A percentile compares a stretch with the other conserved stretches of the same genome.
phyloP scores from a whole-genome alignment of 106 monocot genomes.

The Dactylorhiza incarnata region DNA sequence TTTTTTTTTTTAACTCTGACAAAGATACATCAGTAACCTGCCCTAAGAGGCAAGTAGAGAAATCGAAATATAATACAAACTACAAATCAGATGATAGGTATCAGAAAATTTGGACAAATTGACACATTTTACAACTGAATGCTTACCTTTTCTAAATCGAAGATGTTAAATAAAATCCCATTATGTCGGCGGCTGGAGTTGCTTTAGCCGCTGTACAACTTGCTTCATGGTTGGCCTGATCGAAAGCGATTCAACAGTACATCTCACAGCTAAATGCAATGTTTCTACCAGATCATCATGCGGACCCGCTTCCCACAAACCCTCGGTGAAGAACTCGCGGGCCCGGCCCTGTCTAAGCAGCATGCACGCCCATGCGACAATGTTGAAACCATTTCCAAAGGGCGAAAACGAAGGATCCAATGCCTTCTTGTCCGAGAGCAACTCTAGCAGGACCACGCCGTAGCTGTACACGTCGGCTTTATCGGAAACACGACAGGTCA shows the following conservation, averaged over 20 bases:
- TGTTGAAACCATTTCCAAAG: constrained; percentile 29
- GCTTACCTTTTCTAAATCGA: constrained; percentile 21
- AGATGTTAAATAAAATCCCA: constrained; percentile 11
- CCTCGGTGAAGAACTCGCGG: constrained; percentile 52
- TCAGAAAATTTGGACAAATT: constrained; percentile 21
- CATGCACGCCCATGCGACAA: constrained; percentile 41
- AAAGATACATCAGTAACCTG: constrained; percentile 2
- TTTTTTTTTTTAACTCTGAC: constrained; percentile 1
- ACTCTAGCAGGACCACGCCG: constrained; percentile 22
- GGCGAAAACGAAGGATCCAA: constrained; percentile 29
- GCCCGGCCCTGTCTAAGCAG: constrained; percentile 42
- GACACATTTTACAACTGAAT: constrained; percentile 17
- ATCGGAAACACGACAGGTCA: constrained; percentile 28
- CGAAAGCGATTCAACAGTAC: constrained; percentile 58
- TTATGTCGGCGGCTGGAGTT: constrained; percentile 43
- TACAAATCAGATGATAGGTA: constrained; percentile 20
- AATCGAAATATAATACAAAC: constrained; percentile 7
- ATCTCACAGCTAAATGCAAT: constrained; percentile 47
- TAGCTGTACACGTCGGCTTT: constrained; percentile 29
- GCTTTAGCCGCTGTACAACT: constrained; percentile 64
- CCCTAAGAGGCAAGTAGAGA: background rate
- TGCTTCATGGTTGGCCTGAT: constrained; percentile 64
- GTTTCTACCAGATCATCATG: constrained; percentile 60
- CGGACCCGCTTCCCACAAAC: constrained; percentile 46
- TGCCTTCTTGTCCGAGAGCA: constrained; percentile 23